phyloP scores from a whole-genome alignment of 345 rosid species.

The Boechera divaricarpa region DNA sequence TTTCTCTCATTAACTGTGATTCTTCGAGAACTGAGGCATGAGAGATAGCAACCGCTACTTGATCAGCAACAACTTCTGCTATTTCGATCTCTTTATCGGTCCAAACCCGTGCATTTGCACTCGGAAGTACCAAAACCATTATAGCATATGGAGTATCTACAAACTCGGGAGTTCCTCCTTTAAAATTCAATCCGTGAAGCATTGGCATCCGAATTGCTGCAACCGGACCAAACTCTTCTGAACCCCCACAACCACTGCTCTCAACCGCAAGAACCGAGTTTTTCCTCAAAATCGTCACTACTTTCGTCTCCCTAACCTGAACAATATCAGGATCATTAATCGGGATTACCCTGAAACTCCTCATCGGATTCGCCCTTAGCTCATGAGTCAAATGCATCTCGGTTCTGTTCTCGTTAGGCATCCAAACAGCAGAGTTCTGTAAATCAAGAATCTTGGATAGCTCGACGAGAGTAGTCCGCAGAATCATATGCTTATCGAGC shows the following conservation, averaged over 20 bases:
- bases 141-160: slow-evolving; percentile 79
- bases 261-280: slow-evolving; percentile 71
- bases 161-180: slow-evolving; percentile 89
- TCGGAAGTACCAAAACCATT: slow-evolving; percentile 83
- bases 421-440: slow-evolving; percentile 89
- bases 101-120: slow-evolving; percentile 60
- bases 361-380: slow-evolving; percentile 53
- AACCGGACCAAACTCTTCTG: slow-evolving; percentile 70
- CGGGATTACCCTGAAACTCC: slow-evolving; percentile 52
- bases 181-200: slow-evolving; percentile 81
- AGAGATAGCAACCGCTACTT: slow-evolving; percentile 96
- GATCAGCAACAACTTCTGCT: slow-evolving; percentile 96
- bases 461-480: slow-evolving; percentile 87
- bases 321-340: slow-evolving; percentile 64
- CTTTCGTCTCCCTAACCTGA: slow-evolving; percentile 64
- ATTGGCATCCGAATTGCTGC: slow-evolving; percentile 94
- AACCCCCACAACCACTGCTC: slow-evolving; percentile 57
- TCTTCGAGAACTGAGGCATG: slow-evolving; percentile 97
- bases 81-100: slow-evolving; percentile 74
- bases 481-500: slow-evolving; percentile 79
- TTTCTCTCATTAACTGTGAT: slow-evolving; percentile 87
- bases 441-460: slow-evolving; percentile 87
- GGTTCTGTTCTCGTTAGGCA: slow-evolving; percentile 79
- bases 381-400: slow-evolving; percentile 84
- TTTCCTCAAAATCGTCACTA: slow-evolving; percentile 67